Base-by-base conservation (phyloP, 2,329 filamentous ascomycete species). In the Epichloe aotearoae region DNA sequence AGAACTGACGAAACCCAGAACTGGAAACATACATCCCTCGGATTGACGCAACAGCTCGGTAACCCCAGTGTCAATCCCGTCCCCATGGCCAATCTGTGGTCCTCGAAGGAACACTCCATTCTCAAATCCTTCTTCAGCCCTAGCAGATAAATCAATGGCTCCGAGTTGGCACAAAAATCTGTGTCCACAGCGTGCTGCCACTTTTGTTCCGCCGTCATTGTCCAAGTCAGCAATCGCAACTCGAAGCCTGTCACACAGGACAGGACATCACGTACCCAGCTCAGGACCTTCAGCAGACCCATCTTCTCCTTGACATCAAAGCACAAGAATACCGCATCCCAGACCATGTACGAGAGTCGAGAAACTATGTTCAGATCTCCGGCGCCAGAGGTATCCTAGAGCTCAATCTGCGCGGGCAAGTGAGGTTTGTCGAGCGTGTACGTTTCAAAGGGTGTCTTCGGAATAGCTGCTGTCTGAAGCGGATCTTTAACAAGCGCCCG, bases 311-410 rank as follows among this genome's bases (percentile, higher is more conserved):
- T 59, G 7, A 69, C 58, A n/a, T 69, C 67, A 50, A 69, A 69
- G 52, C 67, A 69, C 34, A 69, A 57, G 50, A 69, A 68, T 0
- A 69, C 56, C 2, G 60, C 65, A 4, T 69, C 65, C 66, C 65
- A 69, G 5, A 56, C 42, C 12, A 69, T 63, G 52, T 67, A 67
- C 19, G 62, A 61, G 33, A 69, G 50, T 5, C 59, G 59, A 45
- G 63, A 57, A 6, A 69, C 61, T 2, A 60, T 65, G 45, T 61
- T 62, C 36, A 69, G 57, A 43, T 69, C 67, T 3, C 64, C 62
- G 23, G 64, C 61, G 55, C 67, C 67, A 26, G 67, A 69, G 54
- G 65, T 69, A 52, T 69, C 67, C 67, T 66, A 69, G 51, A 69
- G 50, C 57, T 69, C 67, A 47, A 66, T 54, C 60, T 42, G 59